phyloP scores from a whole-genome alignment of 2,329 filamentous ascomycete species.

The Rhynchosporium agropyri region DNA sequence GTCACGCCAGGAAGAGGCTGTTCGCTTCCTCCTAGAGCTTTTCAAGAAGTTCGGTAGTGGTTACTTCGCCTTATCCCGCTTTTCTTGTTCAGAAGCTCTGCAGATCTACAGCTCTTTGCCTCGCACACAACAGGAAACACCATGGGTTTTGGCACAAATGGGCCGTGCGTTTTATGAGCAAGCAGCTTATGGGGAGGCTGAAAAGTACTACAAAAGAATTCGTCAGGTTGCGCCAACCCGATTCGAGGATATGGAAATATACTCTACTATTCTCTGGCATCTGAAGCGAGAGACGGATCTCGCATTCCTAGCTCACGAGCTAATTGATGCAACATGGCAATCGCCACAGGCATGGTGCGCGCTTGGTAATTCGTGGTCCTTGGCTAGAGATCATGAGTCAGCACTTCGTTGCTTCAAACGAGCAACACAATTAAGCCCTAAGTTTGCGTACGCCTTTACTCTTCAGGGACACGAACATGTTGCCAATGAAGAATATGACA shows the following conservation, averaged over 20 bases:
- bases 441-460: conserved; percentile 94
- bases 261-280: conserved; percentile 99
- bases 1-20: conserved; percentile 71
- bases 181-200: conserved; percentile 81
- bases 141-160: conserved; percentile 90
- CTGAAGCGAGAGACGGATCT: conserved; percentile 89
- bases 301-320: conserved; percentile 87
- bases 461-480: conserved; percentile 96
- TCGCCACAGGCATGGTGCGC: conserved; percentile 97
- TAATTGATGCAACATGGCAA: conserved; percentile 83
- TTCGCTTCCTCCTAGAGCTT: conserved; percentile 77
- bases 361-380: conserved; percentile 90
- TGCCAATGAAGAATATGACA: conserved; percentile 95
- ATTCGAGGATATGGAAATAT: conserved; percentile 95
- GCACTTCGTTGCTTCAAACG: conserved; percentile 93
- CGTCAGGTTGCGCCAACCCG: conserved; percentile 79
- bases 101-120: conserved; percentile 73
- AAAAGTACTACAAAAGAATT: conserved; percentile 81
- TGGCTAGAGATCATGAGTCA: conserved; percentile 90
- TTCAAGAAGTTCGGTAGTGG: conserved; percentile 81
- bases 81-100: conserved; percentile 76
- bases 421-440: conserved; percentile 85
- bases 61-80: conserved; percentile 77
- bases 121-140: conserved; percentile 78
- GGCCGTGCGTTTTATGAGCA: conserved; percentile 92